Base-by-base conservation (phyloP, 208 protist species). In the Leishmania braziliensis region DNA sequence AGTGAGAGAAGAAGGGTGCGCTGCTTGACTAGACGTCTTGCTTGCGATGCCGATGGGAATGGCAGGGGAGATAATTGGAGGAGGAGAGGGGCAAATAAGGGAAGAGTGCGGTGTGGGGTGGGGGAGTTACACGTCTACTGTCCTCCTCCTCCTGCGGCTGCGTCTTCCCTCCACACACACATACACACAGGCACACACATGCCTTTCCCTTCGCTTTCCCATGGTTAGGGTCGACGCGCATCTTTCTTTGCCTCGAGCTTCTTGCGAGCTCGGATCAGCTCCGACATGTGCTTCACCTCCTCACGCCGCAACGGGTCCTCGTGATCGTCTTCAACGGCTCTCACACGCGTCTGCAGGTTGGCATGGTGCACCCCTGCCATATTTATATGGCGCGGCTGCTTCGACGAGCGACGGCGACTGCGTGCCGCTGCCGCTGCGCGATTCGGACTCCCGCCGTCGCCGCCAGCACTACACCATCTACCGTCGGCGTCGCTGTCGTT, bases 251-350 rank as follows among this genome's bases (percentile, higher is more conserved):
- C 23, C 14, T 87, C 84, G 26, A 84, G 62, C n/a, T 63, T 68
- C 70, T 92, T 86, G 0, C 89, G 86, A 18, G 75, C 63, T 43
- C 89, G 53, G 3, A 95, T 83, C 36, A 84, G 50, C 39, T 82
- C 85, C 3, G 91, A 89, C 82, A 95, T 88, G 43, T 79, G 72
- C 84, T 95, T 95, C 51, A 95, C 88, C 75, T 95, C 90, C 12
- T 89, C 89, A 16, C 91, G 88, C 29, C 75, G 73, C 63, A 95
- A 85, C 51, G 91, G 91, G 26, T 92, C 91, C 78, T 83, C 84
- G 43, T 80, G 74, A n/a, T 84, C 81, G 14, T 53, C 77, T 2
- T 48, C 60, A 39, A 50, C 46, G 2, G n/a, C 78, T 36, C 51
- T 60, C 9, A 58, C 62, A 4, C 39, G 53, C 51, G 62, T 33